These are phyloP conservation scores for Carex arenaria DNA, from an alignment of 202 grass and related monocot genomes.

Conservation along the genomic window DNA sequence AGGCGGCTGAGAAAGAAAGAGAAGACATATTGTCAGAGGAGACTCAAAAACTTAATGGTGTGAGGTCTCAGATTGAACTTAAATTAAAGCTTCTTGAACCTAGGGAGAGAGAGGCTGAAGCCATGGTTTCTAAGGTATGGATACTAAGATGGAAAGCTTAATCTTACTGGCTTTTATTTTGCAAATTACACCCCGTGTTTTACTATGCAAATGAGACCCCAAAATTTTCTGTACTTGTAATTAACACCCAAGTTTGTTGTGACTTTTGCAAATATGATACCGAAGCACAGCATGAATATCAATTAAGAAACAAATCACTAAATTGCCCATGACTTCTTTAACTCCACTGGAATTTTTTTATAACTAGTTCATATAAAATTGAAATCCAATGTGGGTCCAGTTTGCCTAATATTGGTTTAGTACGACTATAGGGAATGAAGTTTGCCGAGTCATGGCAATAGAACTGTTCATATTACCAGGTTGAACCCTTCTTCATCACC, in stretches of 20 bases:
- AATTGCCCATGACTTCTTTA: neutral
- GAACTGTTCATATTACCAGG: neutral
- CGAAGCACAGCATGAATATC: neutral
- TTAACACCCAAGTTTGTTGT: neutral
- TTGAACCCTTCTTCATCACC: neutral
- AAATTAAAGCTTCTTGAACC: slow-evolving; percentile 51
- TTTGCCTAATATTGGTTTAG: neutral
- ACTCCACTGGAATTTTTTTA: neutral
- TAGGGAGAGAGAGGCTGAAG: slow-evolving; percentile 51
- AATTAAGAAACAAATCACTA: neutral
- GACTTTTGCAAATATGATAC: neutral
- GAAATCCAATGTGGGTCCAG: neutral
- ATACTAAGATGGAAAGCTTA: slow-evolving; percentile 1
- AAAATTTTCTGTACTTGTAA: neutral
- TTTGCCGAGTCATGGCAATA: neutral
- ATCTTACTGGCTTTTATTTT: neutral
- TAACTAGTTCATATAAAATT: neutral
- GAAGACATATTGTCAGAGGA: slow-evolving; percentile 47
- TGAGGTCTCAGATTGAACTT: slow-evolving; percentile 54
- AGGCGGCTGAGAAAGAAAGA: slow-evolving; percentile 52
- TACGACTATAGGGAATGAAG: neutral
- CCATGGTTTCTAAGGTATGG: slow-evolving; percentile 44
- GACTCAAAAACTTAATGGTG: slow-evolving; percentile 38
- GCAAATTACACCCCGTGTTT: neutral
- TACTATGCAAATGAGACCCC: neutral